These are phyloP conservation scores for Candida jianshihensis DNA, from an alignment of 805 yeast species.

Conservation along the genomic window DNA sequence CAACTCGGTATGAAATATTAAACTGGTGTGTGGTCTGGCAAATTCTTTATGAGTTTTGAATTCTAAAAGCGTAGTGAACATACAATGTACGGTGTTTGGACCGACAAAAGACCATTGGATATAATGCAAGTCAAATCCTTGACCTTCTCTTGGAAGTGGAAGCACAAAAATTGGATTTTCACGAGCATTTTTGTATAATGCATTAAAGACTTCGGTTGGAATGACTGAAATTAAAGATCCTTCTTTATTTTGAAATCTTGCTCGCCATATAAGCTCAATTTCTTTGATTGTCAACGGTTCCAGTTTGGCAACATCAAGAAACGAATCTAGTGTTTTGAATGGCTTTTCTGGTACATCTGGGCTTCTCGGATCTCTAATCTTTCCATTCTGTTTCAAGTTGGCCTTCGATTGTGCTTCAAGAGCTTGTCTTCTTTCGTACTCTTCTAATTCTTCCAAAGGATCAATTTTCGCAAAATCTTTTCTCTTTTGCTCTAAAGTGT, in stretches of 20 bases:
- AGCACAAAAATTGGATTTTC: constrained; percentile 78
- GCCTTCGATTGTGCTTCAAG: constrained; percentile 20
- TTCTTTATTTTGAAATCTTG: constrained; percentile 63
- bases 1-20: constrained; percentile 81
- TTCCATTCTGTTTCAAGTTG: constrained; percentile 14
- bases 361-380: constrained; percentile 30
- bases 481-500: constrained; percentile 49
- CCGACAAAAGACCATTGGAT: constrained; percentile 93
- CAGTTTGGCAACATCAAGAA: constrained; percentile 62
- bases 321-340: constrained; percentile 67
- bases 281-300: constrained; percentile 49
- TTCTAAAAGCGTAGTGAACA: constrained; percentile 88
- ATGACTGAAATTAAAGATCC: constrained; percentile 61
- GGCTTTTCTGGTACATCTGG: constrained; percentile 39
- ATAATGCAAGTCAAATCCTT: constrained; percentile 75
- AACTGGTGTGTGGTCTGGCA: constrained; percentile 92
- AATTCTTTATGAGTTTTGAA: constrained; percentile 84
- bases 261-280: constrained; percentile 81
- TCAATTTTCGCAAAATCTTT: constrained; percentile 55
- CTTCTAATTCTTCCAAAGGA: constrained; percentile 63
- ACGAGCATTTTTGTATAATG: constrained; percentile 58
- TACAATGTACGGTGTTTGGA: constrained; percentile 74
- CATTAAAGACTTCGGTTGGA: constrained; percentile 50
- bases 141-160: constrained; percentile 67
- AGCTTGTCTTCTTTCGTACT: constrained; percentile 34